Evolutionary conservation across 108 stramenopile genomes (phyloP).

Genomic region (Conticribra guillardii): DNA sequence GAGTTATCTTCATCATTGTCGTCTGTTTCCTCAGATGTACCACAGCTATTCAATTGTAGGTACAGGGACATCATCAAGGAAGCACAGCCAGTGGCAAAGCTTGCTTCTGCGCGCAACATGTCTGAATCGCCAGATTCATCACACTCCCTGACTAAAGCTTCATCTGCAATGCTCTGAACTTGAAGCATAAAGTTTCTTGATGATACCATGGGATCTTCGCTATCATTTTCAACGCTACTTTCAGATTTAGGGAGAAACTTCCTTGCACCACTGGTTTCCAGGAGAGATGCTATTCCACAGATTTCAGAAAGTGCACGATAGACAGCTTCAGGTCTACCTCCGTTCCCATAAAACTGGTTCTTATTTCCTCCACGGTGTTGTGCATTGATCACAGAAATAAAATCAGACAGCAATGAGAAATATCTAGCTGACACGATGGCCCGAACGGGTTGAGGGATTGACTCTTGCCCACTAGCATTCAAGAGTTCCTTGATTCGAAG

Average conservation of each 20-base stretch:
- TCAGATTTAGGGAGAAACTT: conserved; percentile 13
- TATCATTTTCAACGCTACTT: conserved; percentile 8
- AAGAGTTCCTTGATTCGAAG: conserved; percentile 41
- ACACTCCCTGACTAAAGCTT: conserved; percentile 29
- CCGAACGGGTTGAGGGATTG: conserved; percentile 49
- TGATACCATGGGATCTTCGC: conserved; percentile 30
- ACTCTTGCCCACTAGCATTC: conserved; percentile 2
- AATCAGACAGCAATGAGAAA: conserved; percentile 73
- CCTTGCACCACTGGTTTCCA: conserved; percentile 62
- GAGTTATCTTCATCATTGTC: conserved; percentile 65
- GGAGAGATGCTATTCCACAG: conserved; percentile 40
- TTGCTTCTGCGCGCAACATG: conserved; percentile 41
- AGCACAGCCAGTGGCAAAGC: conserved; percentile 57
- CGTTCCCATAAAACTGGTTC: conserved; percentile 23
- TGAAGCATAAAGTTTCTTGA: conserved; percentile 33
- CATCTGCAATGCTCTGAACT: conserved; percentile 43
- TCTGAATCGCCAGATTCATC: conserved; percentile 14
- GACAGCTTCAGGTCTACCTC: conserved; percentile 31
- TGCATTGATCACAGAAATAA: conserved; percentile 22
- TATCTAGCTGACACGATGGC: conserved; percentile 70
- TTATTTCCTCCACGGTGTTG: conserved; percentile 20
- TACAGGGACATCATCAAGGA: conserved; percentile 54
- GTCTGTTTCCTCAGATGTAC: conserved; percentile 46
- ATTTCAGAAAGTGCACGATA: conserved; percentile 51
- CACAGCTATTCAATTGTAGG: conserved; percentile 64